These are phyloP conservation scores for Schwanniomyces pseudopolymorphus DNA, from an alignment of 805 yeast species.

Conservation along the genomic window DNA sequence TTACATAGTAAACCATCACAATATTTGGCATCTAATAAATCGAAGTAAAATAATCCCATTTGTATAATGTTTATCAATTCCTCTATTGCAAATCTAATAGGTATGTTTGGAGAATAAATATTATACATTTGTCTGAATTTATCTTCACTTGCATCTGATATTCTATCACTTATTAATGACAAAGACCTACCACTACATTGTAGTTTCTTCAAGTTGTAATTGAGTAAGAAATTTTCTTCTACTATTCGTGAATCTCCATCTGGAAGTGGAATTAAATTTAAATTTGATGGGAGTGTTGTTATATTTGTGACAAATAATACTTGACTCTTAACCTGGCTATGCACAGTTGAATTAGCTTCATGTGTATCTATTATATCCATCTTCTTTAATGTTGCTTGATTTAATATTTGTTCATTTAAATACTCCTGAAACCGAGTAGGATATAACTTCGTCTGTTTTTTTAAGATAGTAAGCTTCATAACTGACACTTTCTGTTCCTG, in stretches of 20 bases:
- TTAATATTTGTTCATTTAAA: conserved; percentile 62
- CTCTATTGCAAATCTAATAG: conserved; percentile 62
- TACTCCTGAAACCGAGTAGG: conserved; percentile 55
- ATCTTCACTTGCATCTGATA: conserved; percentile 76
- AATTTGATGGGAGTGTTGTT: conserved; percentile 73
- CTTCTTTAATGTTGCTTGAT: conserved; percentile 68
- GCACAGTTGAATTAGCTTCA: neutral
- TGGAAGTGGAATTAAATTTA: conserved; percentile 70
- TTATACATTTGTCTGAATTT: conserved; percentile 77
- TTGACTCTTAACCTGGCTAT: conserved; percentile 13
- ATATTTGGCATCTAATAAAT: conserved; percentile 60
- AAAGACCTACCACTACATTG: conserved; percentile 87
- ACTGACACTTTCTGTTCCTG: conserved; percentile 61
- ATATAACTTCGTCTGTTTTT: conserved; percentile 47
- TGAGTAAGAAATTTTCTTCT: conserved; percentile 63
- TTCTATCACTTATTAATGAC: conserved; percentile 58
- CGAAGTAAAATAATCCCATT: conserved; percentile 74
- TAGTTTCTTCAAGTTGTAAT: conserved; percentile 71
- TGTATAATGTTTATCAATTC: conserved; percentile 78
- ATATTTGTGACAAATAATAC: conserved; percentile 75
- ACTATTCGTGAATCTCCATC: conserved; percentile 53
- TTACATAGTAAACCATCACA: conserved; percentile 87
- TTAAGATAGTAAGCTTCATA: conserved; percentile 53
- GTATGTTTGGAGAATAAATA: conserved; percentile 49
- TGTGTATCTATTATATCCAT: conserved; percentile 19